Conservation (phyloP, 2,329 filamentous ascomycete species). For the Paraphoma chrysanthemicola region DNA sequence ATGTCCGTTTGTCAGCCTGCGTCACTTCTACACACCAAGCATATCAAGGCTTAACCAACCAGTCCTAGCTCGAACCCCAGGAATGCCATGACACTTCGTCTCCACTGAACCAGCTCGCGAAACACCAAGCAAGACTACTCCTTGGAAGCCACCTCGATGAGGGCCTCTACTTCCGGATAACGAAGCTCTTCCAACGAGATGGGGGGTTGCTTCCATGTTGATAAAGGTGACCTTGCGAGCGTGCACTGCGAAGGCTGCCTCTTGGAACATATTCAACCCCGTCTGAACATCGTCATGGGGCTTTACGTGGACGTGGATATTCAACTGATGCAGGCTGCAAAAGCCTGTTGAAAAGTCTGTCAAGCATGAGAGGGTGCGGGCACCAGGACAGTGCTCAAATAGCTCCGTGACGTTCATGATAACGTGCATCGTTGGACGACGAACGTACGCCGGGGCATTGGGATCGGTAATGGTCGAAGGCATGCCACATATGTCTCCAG, state of each 20-base stretch:
- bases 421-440: not conserved
- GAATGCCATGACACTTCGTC: not conserved
- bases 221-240: slow-evolving; percentile 14
- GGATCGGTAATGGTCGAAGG: not conserved
- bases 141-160: not conserved
- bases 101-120: too few species aligned
- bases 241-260: slow-evolving; percentile 8
- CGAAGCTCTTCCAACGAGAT: too few species aligned
- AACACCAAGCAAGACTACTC: too few species aligned
- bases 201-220: not conserved
- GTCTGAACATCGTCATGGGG: slow-evolving; percentile 2
- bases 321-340: slow-evolving; percentile 7
- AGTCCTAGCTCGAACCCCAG: not conserved
- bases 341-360: slow-evolving; percentile 8
- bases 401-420: slow-evolving; percentile 6
- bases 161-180: not conserved
- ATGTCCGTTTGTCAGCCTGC: not conserved
- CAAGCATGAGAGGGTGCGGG: slow-evolving; percentile 13
- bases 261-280: slow-evolving; percentile 5
- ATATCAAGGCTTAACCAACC: not conserved
- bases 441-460: not conserved
- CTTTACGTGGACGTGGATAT: slow-evolving; percentile 10
- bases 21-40: not conserved
- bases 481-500: slow-evolving; percentile 7
- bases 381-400: slow-evolving; percentile 12